Evolutionary conservation across 306 rosid species (phyloP), one percentile per base, ranked within the genome.

Genomic region (Echinosophora koreensis): DNA sequence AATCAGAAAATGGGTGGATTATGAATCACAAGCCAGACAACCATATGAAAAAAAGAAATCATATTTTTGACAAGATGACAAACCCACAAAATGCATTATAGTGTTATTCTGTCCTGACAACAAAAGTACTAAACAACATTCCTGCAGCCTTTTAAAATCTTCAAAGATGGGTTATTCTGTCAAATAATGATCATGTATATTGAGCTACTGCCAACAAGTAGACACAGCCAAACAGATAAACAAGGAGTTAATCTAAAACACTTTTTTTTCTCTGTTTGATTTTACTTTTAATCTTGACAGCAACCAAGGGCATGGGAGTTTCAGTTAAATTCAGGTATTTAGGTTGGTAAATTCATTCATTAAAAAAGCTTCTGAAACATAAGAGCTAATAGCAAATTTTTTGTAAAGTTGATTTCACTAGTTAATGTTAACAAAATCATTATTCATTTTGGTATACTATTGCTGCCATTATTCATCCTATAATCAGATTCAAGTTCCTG

Each of bases 321-420:
- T 77, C 93, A 90, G 67, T 90, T 88, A 87, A 82, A 73, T 66
- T 85, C 93, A 47, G 96, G 96, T 68, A 88, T 90, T 79, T 86
- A 89, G 89, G 93, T 89, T 61, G 66, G 84, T 66, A 38, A 18
- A 32, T 54, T 60, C 35, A 51, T 65, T 77, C 66, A 64, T 22
- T 12, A 17, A 50, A 22, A 22, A 50, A 7, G 5, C n/a, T 8
- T 50, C 3, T 27, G 14, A 30, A 18, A 63, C 46, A 11, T 44
- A 54, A 12, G 41, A 32, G 13, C 4, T 37, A 13, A 18, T 5
- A 6, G 38, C 15, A 37, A 50, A 15, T 54, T 3, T 37, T 16
- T 1, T 62, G 22, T 57, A 15, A 5, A 44, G 14, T 6, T 5
- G 12, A 35, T 22, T 14, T 22, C 4, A 15, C 9, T 5, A 1